Evolutionary conservation across 2,329 filamentous ascomycete genomes (phyloP), one percentile per base, ranked within the genome.

Genomic region (Rutstroemia sp.): DNA sequence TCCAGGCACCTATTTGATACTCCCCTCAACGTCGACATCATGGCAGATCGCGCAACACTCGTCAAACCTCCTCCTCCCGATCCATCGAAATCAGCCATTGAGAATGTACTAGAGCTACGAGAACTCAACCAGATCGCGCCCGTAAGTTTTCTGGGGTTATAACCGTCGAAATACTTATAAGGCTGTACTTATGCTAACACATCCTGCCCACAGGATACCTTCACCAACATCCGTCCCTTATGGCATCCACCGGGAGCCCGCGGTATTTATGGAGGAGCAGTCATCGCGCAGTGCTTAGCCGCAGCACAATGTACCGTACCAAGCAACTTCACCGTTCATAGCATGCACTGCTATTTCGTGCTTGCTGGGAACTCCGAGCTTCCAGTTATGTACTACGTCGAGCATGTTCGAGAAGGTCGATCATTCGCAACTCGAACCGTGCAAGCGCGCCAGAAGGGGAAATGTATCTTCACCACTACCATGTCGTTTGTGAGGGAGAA

Each of bases 281-380:
- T 95, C 39, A 96, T 99, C 64, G 92, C 92, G 48, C 92, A 97
- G 78, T 92, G 82, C 67, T 85, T 96, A 25, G 81, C 88, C 47
- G 90, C 94, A 2, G 94, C 90, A 23, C 91, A 96, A 72, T 83
- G 84, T 68, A 99, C 94, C 8, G 89, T 99, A 2, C 86, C 87
- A 0, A 71, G 77, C 25, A 78, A 88, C 69, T 96, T 96, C 73
- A 81, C 85, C 58, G 84, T 94, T 50, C 94, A 99, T 77, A 92
- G 87, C 69, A 96, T 95, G 88, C 94, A 99, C 79, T 97, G 94
- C 81, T 99, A 97, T 77, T 99, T 99, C 72, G 85, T 99, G 37
- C 84, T 97, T 2, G 92, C 92, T 4, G 94, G 94, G 27, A 88
- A 92, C 68, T 79, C 83, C 12, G 83, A 87, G 58, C 86, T 94